phyloP scores from a whole-genome alignment of 805 yeast species.

The Yamadazyma takamatsuzukensis region DNA sequence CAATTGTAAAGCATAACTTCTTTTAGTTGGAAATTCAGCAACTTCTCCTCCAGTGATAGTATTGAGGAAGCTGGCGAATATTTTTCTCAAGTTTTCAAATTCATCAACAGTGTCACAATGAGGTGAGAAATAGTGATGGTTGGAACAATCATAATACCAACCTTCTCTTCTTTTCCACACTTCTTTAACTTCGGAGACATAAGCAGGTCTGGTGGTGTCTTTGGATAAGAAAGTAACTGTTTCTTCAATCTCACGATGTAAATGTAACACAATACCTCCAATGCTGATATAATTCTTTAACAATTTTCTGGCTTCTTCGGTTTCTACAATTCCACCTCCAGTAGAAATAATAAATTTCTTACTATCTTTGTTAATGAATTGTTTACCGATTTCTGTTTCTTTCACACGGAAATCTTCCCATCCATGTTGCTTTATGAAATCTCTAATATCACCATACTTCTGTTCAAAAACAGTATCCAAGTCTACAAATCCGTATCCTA shows the following conservation, averaged over 20 bases:
- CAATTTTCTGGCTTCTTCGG: slow-evolving; percentile 57
- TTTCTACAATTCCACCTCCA: slow-evolving; percentile 96
- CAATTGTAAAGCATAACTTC: slow-evolving; percentile 71
- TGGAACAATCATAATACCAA: slow-evolving; percentile 79
- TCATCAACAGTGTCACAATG: slow-evolving; percentile 58
- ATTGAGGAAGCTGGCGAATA: slow-evolving; percentile 56
- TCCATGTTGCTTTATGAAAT: slow-evolving; percentile 59
- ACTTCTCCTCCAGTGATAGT: slow-evolving; percentile 56
- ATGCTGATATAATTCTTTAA: slow-evolving; percentile 50
- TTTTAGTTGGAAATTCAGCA: slow-evolving; percentile 36
- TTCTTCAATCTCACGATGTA: slow-evolving; percentile 82
- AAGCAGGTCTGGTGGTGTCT: slow-evolving; percentile 89
- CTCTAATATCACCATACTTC: slow-evolving; percentile 51
- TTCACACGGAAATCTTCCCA: slow-evolving; percentile 83
- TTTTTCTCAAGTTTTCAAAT: slow-evolving; percentile 51
- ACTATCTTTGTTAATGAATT: slow-evolving; percentile 37
- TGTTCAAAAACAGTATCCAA: slow-evolving; percentile 71
- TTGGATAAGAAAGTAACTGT: slow-evolving; percentile 69
- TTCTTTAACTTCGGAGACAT: slow-evolving; percentile 67
- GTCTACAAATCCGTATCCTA: slow-evolving; percentile 71
- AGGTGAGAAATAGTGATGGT: slow-evolving; percentile 71
- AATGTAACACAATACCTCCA: slow-evolving; percentile 82
- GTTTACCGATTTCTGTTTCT: slow-evolving; percentile 58
- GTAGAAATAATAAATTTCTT: slow-evolving; percentile 74
- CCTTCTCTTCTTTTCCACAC: slow-evolving; percentile 83